Evolutionary conservation across 805 yeast species (phyloP).

Genomic region (Myxozyma vanderwaltii): DNA sequence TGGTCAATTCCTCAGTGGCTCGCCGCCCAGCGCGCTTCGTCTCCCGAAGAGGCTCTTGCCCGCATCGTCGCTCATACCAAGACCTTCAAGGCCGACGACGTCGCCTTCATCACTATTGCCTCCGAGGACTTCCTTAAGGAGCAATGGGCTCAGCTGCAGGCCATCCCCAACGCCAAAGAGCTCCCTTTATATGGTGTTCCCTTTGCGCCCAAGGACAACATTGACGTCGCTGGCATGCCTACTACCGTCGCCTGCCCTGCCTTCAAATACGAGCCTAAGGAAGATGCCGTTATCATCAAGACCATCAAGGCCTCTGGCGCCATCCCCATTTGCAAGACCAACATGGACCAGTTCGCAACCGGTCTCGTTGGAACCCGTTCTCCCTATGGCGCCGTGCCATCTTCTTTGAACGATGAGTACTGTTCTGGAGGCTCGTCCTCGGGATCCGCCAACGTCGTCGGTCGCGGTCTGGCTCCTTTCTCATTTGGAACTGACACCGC

Average conservation of each 20-base stretch:
- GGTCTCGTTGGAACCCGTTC: constrained; percentile 95
- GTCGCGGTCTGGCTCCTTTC: constrained; percentile 84
- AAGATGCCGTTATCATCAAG: constrained; percentile 76
- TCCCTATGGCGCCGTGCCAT: constrained; percentile 88
- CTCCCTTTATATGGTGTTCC: constrained; percentile 89
- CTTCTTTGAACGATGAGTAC: constrained; percentile 70
- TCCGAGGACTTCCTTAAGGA: constrained; percentile 58
- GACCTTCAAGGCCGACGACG: constrained; percentile 52
- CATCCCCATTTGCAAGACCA: constrained; percentile 88
- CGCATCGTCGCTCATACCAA: constrained; percentile 47
- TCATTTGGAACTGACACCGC: constrained; percentile 97
- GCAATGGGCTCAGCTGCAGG: constrained; percentile 79
- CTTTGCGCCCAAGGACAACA: constrained; percentile 90
- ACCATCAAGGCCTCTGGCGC: constrained; percentile 88
- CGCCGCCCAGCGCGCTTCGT: constrained; percentile 60
- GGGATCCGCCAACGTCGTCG: constrained; percentile 89
- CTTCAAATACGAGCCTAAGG: constrained; percentile 64
- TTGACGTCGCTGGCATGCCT: constrained; percentile 75
- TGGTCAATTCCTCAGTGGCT: constrained; percentile 85
- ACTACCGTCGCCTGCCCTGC: constrained; percentile 99
- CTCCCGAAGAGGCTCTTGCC: constrained; percentile 64
- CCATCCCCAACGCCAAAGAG: constrained; percentile 51
- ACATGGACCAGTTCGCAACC: constrained; percentile 95
- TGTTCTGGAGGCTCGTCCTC: constrained; percentile 96
- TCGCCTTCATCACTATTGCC: constrained; percentile 90